These are phyloP conservation scores for Lonicera japonica DNA, from an alignment of 129 eudicot species.

Conservation along the genomic window DNA sequence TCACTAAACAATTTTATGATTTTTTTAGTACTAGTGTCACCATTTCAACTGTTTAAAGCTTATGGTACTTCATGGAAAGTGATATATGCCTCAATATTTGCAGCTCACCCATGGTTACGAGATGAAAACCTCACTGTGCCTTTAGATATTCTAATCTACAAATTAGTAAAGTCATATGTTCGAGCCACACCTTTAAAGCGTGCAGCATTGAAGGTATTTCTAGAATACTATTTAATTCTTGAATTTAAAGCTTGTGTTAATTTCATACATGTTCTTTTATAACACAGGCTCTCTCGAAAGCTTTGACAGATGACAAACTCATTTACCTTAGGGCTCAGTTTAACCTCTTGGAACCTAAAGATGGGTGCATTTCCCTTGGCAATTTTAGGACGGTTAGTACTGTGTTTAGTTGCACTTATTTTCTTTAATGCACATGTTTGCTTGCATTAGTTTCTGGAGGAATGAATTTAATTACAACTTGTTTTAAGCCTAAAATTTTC, in stretches of 20 bases:
- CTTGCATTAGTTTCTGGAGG: no score
- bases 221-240: not conserved
- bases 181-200: slow-evolving; percentile 85
- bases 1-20: not conserved
- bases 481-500: not conserved
- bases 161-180: slow-evolving; percentile 70
- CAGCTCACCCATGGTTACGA: slow-evolving; percentile 96
- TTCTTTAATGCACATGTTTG: no score
- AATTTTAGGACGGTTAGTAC: slow-evolving; percentile 75
- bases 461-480: not conserved
- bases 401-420: not conserved
- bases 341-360: slow-evolving; percentile 73
- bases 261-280: not conserved
- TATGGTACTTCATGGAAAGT: not conserved
- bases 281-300: slow-evolving; percentile 90
- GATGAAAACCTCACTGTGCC: slow-evolving; percentile 53
- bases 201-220: slow-evolving; percentile 71
- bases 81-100: slow-evolving; percentile 1
- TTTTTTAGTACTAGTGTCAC: not conserved
- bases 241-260: not conserved
- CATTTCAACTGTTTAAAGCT: no score
- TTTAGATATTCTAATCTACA: slow-evolving; percentile 62
- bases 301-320: slow-evolving; percentile 71
- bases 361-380: slow-evolving; percentile 64
- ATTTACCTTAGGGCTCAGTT: slow-evolving; percentile 73